Evolutionary conservation across 257 asterid species (phyloP).

Genomic region (Nicotiana noctiflora): DNA sequence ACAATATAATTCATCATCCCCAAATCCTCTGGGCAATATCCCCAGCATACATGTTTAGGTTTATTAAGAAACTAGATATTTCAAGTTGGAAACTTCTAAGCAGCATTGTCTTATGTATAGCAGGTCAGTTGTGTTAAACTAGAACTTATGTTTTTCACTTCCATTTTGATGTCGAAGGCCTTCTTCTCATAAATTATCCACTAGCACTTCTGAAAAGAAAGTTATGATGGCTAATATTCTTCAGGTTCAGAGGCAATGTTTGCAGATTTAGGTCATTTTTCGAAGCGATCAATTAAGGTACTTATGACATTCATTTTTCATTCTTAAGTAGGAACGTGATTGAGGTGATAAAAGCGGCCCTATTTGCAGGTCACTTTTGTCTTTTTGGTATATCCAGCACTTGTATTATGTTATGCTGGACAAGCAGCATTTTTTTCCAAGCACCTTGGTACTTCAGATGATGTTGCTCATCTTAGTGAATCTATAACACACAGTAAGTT

Average conservation of each 20-base stretch:
- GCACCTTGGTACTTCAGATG: slow-evolving; percentile 26
- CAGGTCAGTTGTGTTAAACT: slow-evolving; percentile 48
- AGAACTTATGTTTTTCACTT: neutral
- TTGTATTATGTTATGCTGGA: slow-evolving; percentile 78
- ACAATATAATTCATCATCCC: slow-evolving; percentile 48
- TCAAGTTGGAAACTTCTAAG: slow-evolving; percentile 74
- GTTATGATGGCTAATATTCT: neutral
- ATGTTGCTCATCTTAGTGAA: slow-evolving; percentile 70
- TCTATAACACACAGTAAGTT: slow-evolving; percentile 75
- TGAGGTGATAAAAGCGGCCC: neutral
- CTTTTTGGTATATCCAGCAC: slow-evolving; percentile 78
- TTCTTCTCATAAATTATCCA: neutral
- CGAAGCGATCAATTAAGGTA: slow-evolving; percentile 86
- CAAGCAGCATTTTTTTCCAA: slow-evolving; percentile 76
- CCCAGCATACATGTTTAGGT: slow-evolving; percentile 70
- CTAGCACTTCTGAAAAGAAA: neutral
- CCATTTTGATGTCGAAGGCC: neutral
- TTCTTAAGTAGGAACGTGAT: neutral
- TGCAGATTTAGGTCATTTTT: slow-evolving; percentile 89
- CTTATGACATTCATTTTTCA: neutral
- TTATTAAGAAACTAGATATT: slow-evolving; percentile 44
- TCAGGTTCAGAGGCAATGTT: slow-evolving; percentile 91
- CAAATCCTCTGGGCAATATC: slow-evolving; percentile 60
- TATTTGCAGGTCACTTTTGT: slow-evolving; percentile 62
- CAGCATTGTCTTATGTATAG: slow-evolving; percentile 64